Conservation (phyloP, 441 rosid genomes). For the Lepidium campestre region DNA sequence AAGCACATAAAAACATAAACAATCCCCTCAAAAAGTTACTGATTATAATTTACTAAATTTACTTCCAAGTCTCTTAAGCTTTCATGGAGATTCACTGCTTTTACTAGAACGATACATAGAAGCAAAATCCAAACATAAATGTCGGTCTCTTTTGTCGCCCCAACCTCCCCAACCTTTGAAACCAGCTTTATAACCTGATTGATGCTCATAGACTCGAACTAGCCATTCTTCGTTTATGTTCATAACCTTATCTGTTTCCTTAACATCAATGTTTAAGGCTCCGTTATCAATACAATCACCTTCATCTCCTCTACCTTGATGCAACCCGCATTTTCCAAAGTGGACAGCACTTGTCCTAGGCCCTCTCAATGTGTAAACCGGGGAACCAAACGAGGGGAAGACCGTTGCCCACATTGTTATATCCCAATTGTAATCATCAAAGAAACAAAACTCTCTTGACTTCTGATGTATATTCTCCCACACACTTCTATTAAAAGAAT, state of each 20-base stretch:
- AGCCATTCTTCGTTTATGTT: slow-evolving; percentile 64
- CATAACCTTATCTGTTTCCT: slow-evolving; percentile 50
- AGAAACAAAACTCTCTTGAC: slow-evolving; percentile 79
- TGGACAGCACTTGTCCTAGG: slow-evolving; percentile 91
- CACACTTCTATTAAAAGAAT: slow-evolving; percentile 71
- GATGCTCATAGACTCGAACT: slow-evolving; percentile 47
- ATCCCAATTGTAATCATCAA: slow-evolving; percentile 97
- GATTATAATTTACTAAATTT: not conserved
- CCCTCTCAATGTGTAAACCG: slow-evolving; percentile 78
- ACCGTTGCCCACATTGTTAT: slow-evolving; percentile 97
- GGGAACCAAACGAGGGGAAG: slow-evolving; percentile 82
- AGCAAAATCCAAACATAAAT: slow-evolving; percentile 71
- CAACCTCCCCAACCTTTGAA: slow-evolving; percentile 99
- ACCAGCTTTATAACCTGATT: slow-evolving; percentile 90
- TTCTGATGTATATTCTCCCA: slow-evolving; percentile 79
- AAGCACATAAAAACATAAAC: not conserved
- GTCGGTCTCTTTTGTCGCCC: slow-evolving; percentile 83
- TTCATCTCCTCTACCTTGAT: slow-evolving; percentile 67
- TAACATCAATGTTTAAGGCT: slow-evolving; percentile 43
- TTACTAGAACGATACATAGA: slow-evolving; percentile 43
- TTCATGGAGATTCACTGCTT: slow-evolving; percentile 20
- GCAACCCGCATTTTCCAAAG: slow-evolving; percentile 97
- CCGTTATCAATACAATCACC: slow-evolving; percentile 80
- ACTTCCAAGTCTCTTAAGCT: not conserved
- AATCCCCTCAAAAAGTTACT: not conserved